Base-by-base conservation (phyloP, 1,139 yeast species). In the Suhomyces taliae region DNA sequence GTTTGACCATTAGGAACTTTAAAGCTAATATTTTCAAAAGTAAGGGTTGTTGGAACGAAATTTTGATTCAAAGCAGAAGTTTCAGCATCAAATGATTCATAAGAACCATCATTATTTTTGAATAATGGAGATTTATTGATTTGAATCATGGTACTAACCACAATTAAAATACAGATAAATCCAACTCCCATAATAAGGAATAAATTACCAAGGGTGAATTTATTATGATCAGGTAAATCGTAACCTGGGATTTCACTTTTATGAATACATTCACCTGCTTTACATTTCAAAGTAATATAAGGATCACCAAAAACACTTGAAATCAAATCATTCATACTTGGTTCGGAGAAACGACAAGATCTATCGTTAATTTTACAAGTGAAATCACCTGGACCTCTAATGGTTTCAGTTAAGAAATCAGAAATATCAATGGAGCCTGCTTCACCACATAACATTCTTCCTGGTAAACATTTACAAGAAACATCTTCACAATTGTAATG, bases 221-320 rank as follows among this genome's bases (percentile, higher is more conserved):
- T 63, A 10, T 72, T 74, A 29, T 78, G 76, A 49, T 80, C 84
- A 0, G 97, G 97, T 0, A 78, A 61, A 33, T 79, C 78, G 63
- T 87, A 90, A 4, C 97, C 98, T 0, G 99, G 99, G 26, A 93
- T 82, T 64, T 93, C 95, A 60, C 95, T 86, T 59, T 85, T 83
- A 63, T 93, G 98, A 35, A 93, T 60, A 74, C 99, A 93, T 65
- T 93, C 99, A 44, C 96, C 93, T 1, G 96, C 82, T 11, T 71
- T 69, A 67, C 99, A 93, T 43, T 79, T 75, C 47, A 93, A 72
- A 1, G 93, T 86, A 58, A 93, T 93, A 57, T 82, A 80, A 1
- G 91, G 89, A 62, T 93, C 99, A 12, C 99, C 99, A 69, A 93
- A 93, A 4, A 93, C 96, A 12, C 90, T 83, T 50, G 83, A 77